Conservation (phyloP, 1,284 basidiomycete species). For the Tetrapyrgos nigripes region DNA sequence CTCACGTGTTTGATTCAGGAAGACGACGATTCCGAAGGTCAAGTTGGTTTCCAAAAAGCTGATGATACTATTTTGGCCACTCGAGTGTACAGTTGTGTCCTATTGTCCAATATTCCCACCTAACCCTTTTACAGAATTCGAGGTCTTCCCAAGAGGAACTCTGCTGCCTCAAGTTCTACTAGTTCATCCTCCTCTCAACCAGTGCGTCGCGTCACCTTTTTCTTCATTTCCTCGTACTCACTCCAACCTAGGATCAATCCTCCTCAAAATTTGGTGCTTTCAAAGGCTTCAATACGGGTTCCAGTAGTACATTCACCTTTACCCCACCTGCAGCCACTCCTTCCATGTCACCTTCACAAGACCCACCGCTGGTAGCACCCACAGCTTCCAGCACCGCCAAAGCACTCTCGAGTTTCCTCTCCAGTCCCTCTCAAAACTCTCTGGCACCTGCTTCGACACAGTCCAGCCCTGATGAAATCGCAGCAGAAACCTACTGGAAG, state of each 20-base stretch:
- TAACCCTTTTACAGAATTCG: slow-evolving; percentile 52
- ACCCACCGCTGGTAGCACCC: slow-evolving; percentile 30
- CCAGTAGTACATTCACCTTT: slow-evolving; percentile 39
- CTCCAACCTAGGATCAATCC: slow-evolving; percentile 13
- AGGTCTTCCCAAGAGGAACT: slow-evolving; percentile 47
- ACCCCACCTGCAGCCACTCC: slow-evolving; percentile 26
- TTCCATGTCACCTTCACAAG: slow-evolving; percentile 1
- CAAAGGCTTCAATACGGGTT: slow-evolving; percentile 50
- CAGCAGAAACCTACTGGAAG: slow-evolving; percentile 63
- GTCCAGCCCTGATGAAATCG: slow-evolving; percentile 13
- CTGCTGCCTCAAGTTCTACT: slow-evolving; percentile 13
- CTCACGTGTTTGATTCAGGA: slow-evolving; percentile 8
- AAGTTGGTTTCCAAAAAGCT: slow-evolving; percentile 58
- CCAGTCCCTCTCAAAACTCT: slow-evolving; percentile 19
- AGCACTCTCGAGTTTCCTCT: slow-evolving; percentile 48
- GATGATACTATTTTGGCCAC: slow-evolving; percentile 56
- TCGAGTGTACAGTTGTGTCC: slow-evolving; percentile 51
- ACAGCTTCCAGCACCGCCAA: slow-evolving; percentile 48
- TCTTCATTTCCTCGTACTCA: background rate
- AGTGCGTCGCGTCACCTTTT: background rate
- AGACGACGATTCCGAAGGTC: slow-evolving; percentile 43
- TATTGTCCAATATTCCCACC: slow-evolving; percentile 18
- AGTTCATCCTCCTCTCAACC: slow-evolving; percentile 7
- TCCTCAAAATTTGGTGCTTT: slow-evolving; percentile 53
- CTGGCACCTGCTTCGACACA: slow-evolving; percentile 14